These are phyloP conservation scores for Phialophora chinensis DNA, from an alignment of 2,329 filamentous ascomycete genomes.

Conservation along the genomic window DNA sequence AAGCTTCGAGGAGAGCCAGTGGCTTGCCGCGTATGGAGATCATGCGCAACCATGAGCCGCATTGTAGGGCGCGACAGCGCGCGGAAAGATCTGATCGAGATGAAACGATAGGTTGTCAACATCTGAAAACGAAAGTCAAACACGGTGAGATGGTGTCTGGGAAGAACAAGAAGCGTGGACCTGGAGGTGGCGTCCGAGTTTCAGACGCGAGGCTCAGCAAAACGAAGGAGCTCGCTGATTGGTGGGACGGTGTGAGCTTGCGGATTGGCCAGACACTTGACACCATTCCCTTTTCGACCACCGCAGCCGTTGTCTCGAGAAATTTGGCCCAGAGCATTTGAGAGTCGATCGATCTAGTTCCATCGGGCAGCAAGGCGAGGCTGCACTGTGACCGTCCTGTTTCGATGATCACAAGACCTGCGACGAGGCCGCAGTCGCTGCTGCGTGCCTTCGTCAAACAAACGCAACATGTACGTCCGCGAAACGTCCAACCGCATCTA, in stretches of 20 bases:
- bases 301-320: slow-evolving; percentile 14
- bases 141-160: slow-evolving; percentile 11
- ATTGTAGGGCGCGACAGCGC: slow-evolving; percentile 21
- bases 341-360: neutral
- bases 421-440: slow-evolving; percentile 37
- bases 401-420: slow-evolving; percentile 37
- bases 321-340: slow-evolving; percentile 15
- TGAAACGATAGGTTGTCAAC: slow-evolving; percentile 32
- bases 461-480: neutral
- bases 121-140: slow-evolving; percentile 22
- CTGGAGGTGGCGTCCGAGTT: slow-evolving; percentile 32
- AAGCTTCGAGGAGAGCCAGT: slow-evolving; percentile 37
- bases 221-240: slow-evolving; percentile 26
- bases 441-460: slow-evolving; percentile 36
- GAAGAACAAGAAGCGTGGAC: slow-evolving; percentile 7
- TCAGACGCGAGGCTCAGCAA: slow-evolving; percentile 30
- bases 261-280: neutral
- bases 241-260: slow-evolving; percentile 6
- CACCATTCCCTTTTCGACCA: slow-evolving; percentile 26
- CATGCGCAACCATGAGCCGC: slow-evolving; percentile 27
- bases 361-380: slow-evolving; percentile 17
- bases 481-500: neutral
- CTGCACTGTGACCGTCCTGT: slow-evolving; percentile 15
- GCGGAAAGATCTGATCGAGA: slow-evolving; percentile 14
- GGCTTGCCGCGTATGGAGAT: slow-evolving; percentile 27